These are phyloP conservation scores for Populus tomentosa DNA, from an alignment of 441 rosid genomes.

Conservation along the genomic window DNA sequence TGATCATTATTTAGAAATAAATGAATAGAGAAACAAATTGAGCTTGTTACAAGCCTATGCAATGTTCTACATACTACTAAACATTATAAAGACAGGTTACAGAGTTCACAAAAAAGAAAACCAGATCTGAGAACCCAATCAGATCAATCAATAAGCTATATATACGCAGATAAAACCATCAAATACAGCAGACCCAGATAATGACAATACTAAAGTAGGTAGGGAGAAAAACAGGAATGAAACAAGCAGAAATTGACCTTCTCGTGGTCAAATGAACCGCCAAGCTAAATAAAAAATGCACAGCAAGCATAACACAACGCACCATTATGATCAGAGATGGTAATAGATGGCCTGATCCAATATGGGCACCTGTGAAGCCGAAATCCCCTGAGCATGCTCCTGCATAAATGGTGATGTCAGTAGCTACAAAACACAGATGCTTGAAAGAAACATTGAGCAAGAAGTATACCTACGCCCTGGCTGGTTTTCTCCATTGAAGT, in stretches of 20 bases:
- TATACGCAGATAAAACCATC: background rate
- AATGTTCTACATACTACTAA: background rate
- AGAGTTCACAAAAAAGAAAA: background rate
- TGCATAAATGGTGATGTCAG: slow-evolving; percentile 29
- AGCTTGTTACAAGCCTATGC: background rate
- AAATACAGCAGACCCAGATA: background rate
- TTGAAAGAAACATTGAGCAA: slow-evolving; percentile 3
- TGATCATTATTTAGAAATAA: background rate
- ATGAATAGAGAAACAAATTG: background rate
- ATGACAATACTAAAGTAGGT: background rate
- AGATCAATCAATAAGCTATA: background rate
- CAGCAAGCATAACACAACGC: slow-evolving; percentile 15
- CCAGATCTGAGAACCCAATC: background rate
- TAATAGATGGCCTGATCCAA: slow-evolving; percentile 95
- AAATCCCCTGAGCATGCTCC: slow-evolving; percentile 97
- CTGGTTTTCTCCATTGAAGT: slow-evolving; percentile 86
- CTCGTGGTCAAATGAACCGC: background rate
- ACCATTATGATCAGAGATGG: slow-evolving; percentile 90
- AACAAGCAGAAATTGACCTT: background rate
- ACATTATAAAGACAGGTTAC: background rate
- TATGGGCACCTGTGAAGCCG: slow-evolving; percentile 97
- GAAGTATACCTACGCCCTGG: slow-evolving; percentile 75
- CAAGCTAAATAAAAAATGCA: slow-evolving; percentile 2
- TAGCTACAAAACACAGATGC: background rate
- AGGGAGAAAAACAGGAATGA: background rate